phyloP scores from a whole-genome alignment of 352 stramenopile species.

The Elongisporangium prolatum region DNA sequence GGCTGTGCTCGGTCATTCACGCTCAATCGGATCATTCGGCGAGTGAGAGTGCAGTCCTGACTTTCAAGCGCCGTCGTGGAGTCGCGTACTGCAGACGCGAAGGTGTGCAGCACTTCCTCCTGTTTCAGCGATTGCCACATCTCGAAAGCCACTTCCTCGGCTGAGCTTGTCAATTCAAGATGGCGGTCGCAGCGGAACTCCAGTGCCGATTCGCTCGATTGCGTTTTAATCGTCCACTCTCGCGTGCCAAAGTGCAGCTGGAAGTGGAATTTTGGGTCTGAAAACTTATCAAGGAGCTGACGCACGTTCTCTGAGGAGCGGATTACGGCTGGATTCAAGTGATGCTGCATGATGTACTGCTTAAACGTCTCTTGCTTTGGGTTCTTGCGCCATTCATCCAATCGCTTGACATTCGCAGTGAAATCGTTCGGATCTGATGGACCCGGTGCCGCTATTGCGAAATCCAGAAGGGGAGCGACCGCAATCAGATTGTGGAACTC shows the following conservation, averaged over 20 bases:
- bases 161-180: conserved; percentile 11
- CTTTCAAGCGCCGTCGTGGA: conserved; percentile 27
- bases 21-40: conserved; percentile 34
- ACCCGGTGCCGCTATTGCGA: too few relatives aligned
- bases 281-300: conserved; percentile 27
- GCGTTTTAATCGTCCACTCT: conserved; percentile 43
- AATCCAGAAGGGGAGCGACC: conserved; percentile 41
- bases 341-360: conserved; percentile 27
- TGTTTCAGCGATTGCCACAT: conserved; percentile 47
- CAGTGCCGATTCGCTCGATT: conserved; percentile 27
- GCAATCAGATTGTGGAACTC: conserved; percentile 44
- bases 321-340: conserved; percentile 16
- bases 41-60: conserved; percentile 18
- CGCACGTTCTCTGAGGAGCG: conserved; percentile 25
- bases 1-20: conserved; percentile 14
- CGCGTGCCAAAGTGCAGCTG: conserved; percentile 29
- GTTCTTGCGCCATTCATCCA: conserved; percentile 23
- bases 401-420: conserved; percentile 7
- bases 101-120: conserved; percentile 64
- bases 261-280: conserved; percentile 18
- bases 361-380: conserved; percentile 14
- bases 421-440: not conserved
- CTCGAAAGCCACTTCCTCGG: conserved; percentile 28
- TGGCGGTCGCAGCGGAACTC: conserved; percentile 39
- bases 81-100: conserved; percentile 48